Base-by-base conservation (phyloP, 768 basidiomycete species). In the Leccinum fibrillosum region DNA sequence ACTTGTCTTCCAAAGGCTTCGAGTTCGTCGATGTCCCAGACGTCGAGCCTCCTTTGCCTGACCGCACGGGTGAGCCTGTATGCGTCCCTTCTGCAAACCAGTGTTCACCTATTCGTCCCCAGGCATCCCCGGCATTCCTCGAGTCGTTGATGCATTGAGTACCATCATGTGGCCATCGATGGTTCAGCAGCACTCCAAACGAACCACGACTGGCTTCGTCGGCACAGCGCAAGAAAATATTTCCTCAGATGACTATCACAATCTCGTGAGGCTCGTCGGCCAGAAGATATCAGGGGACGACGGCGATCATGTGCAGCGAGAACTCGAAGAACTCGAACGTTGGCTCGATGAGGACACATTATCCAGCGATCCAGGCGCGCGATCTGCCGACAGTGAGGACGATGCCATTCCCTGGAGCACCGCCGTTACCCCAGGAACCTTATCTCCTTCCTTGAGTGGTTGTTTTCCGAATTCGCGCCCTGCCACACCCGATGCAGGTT, bases 81-180 rank as follows among this genome's bases (percentile, higher is more conserved):
- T 1, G 12, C 49, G 26, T 42, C 39, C 21, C 28, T 11, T 3
- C 52, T 19, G 6, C 39, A 11, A 10, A 8, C 3, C 26, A 30
- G 34, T 13, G 28, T 53, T 61, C 55, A 62, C 15, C 30, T 49
- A 12, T 51, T 11, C 7, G 5, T 54, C 28, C 52, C 35, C 49
- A 84, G 85, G 74, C 17, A 77, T 83, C 53, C 81, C 68, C 15
- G 81, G 81, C 12, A 79, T 91, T 34, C 81, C 83, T 30, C 84
- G 92, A 25, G 84, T 92, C 8, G 64, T 90, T 19, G 90, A 92
- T 66, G 89, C 91, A 11, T 75, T 94, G 47, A 87, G 89, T 70
- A 92, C 92, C 1, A 84, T 94, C 64, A 91, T 93, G 86, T 94
- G 91, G 91, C 87, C 91, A 4, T 88, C 87, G 0, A 86, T 94